Conservation (phyloP, 1,139 yeast species). For the Martiniozyma asiatica region DNA sequence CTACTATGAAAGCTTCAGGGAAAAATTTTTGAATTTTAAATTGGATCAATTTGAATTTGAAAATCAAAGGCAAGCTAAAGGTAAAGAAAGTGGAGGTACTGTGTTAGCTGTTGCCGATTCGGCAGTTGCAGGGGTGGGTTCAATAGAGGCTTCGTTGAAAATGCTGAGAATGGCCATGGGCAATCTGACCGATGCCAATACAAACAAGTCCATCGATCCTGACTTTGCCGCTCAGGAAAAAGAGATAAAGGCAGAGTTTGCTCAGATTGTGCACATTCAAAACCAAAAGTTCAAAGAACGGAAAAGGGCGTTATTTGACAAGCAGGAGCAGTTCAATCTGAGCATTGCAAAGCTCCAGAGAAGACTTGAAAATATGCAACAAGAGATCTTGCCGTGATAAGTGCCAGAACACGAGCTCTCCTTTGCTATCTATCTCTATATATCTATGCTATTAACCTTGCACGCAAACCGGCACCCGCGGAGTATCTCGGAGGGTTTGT, state of each 20-base stretch:
- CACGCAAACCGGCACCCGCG: too few relatives aligned
- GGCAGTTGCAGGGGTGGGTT: too few relatives aligned
- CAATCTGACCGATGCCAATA: too few relatives aligned
- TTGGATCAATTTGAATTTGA: conserved; percentile 23
- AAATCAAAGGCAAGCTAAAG: conserved; percentile 12
- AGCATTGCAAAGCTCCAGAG: conserved; percentile 39
- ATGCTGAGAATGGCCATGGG: too few relatives aligned
- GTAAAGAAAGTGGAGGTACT: conserved; percentile 19
- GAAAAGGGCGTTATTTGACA: conserved; percentile 44
- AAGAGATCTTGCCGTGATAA: conserved; percentile 27
- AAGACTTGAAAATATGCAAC: conserved; percentile 27
- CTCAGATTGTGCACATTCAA: conserved; percentile 37
- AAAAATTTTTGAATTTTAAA: conserved; percentile 30
- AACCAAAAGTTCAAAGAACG: conserved; percentile 56
- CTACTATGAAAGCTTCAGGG: conserved; percentile 45
- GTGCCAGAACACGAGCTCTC: too few relatives aligned
- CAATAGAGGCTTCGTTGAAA: too few relatives aligned
- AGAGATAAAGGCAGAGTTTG: conserved; percentile 34
- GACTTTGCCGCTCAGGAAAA: too few relatives aligned
- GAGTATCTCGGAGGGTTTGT: too few relatives aligned
- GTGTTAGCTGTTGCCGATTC: conserved; percentile 19
- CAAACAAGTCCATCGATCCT: too few relatives aligned
- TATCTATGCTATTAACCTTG: too few relatives aligned
- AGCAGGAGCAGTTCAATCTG: conserved; percentile 43
- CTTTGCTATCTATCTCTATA: too few relatives aligned